Evolutionary conservation across 108 stramenopile species (phyloP).

Genomic region (Mediolabrus comicus): DNA sequence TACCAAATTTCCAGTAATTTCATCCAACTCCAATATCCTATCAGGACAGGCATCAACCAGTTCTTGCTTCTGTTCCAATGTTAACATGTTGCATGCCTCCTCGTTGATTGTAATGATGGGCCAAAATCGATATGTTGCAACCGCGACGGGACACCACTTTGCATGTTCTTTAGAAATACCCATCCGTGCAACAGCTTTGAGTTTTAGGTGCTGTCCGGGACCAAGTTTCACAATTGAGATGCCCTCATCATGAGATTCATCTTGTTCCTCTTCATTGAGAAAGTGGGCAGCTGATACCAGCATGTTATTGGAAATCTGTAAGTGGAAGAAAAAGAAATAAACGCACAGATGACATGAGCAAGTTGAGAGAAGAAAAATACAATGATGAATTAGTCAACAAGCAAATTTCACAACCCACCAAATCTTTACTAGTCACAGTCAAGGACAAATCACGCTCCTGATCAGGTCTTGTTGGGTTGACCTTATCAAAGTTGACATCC

Average conservation of each 20-base stretch:
- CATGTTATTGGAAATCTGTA: conserved; percentile 63
- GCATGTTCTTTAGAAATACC: conserved; percentile 97
- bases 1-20: conserved; percentile 62
- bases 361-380: background rate
- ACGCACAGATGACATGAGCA: too few relatives aligned
- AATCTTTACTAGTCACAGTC: conserved; percentile 76
- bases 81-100: conserved; percentile 81
- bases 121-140: conserved; percentile 93
- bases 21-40: conserved; percentile 79
- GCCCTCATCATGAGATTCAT: conserved; percentile 84
- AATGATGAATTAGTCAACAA: background rate
- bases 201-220: conserved; percentile 91
- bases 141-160: conserved; percentile 97
- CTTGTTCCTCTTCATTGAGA: conserved; percentile 77
- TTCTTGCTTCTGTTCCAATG: conserved; percentile 88
- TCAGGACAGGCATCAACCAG: conserved; percentile 88
- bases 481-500: conserved; percentile 78
- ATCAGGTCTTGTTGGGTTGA: conserved; percentile 46
- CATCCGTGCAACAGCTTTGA: conserved; percentile 92
- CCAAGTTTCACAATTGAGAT: conserved; percentile 93
- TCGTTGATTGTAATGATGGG: conserved; percentile 91
- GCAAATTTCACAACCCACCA: conserved; percentile 27
- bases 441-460: conserved; percentile 72
- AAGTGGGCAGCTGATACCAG: conserved; percentile 82
- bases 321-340: too few relatives aligned